Evolutionary conservation across 192 early-diverging fungal genomes (phyloP), one percentile per base, ranked within the genome.

Genomic region (Podila epicladia): DNA sequence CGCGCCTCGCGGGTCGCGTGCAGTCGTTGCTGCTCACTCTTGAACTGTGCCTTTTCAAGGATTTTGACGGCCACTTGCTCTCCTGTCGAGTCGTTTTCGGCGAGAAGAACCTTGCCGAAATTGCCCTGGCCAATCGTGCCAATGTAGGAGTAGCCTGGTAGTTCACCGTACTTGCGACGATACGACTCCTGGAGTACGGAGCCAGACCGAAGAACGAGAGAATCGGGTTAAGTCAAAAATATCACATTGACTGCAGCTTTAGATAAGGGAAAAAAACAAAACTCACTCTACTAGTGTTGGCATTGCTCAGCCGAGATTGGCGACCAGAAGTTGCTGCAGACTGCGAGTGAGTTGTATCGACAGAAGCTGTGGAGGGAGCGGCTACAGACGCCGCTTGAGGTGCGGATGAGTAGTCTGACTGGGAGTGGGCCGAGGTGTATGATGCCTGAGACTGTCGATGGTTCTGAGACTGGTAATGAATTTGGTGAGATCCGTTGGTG

Each of bases 91-190:
- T 74, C 65, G 64, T 91, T 82, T 61, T 89, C 84, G 19, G 87
- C 89, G 22, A 91, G 67, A 35, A 88, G 84, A 6, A 91, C 89
- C 63, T 91, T 91, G 22, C 89, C 89, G 82, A 89, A 91, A 58
- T 87, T 91, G 17, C 89, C 89, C 64, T 91, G 86, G 15, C 89
- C 89, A 45, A 91, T 62, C 32, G 83, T 88, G 19, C 76, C 76
- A 51, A 79, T 79, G 37, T 79, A 79, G 4, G 76, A 72, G 41
- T 79, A 79, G 12, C 76, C 76, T 22, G 71, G 76, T 0, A 79
- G 67, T 8, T 79, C 76, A 19, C 76, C 76, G 58, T 79, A 79
- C 65, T 79, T 79, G 51, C 76, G 76, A 49, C 76, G 48, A 28
- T 72, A 79, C 0, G 76, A 79, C 31, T 79, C 76, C 76, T 79